A percentile compares a stretch with the other conserved stretches of the same genome.
phyloP scores from a whole-genome alignment of 2,329 filamentous ascomycete genomes.

The Stagonosporopsis rhizophila region DNA sequence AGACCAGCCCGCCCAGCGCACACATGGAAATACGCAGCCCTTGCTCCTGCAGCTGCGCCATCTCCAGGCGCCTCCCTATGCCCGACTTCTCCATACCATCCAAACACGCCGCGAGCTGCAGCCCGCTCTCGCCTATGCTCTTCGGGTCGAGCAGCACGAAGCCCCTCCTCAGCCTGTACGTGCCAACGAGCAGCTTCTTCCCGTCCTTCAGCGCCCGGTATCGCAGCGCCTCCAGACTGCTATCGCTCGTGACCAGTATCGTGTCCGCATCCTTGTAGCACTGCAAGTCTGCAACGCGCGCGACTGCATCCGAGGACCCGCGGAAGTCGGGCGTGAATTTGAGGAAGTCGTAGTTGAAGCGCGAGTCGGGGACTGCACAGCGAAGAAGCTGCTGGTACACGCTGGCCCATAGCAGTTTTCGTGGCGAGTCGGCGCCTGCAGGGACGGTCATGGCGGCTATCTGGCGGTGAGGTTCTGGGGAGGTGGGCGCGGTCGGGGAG shows the following conservation, averaged over 20 bases:
- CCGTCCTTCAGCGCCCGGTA: slow-evolving; percentile 50
- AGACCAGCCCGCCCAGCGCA: slow-evolving; percentile 51
- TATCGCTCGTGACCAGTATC: slow-evolving; percentile 54
- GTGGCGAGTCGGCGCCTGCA: slow-evolving; percentile 19
- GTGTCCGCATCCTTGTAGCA: slow-evolving; percentile 42
- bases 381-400: slow-evolving; percentile 49
- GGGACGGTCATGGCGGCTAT: slow-evolving; percentile 27
- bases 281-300: slow-evolving; percentile 40
- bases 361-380: slow-evolving; percentile 54
- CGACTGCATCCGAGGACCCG: slow-evolving; percentile 45
- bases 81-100: slow-evolving; percentile 55
- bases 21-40: slow-evolving; percentile 46
- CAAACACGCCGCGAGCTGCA: slow-evolving; percentile 48
- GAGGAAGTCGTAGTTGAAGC: slow-evolving; percentile 54
- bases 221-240: slow-evolving; percentile 54
- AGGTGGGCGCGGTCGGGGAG: neutral
- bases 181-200: slow-evolving; percentile 52
- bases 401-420: slow-evolving; percentile 33
- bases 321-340: slow-evolving; percentile 55
- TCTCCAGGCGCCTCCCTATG: slow-evolving; percentile 44
- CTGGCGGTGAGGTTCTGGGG: neutral
- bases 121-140: slow-evolving; percentile 35
- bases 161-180: slow-evolving; percentile 52
- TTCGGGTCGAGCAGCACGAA: slow-evolving; percentile 53
- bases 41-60: slow-evolving; percentile 46